A percentile compares a stretch with the other conserved stretches of the same genome.
Evolutionary conservation across 352 stramenopile species (phyloP).

Genomic region (Elongisporangium undulatum): DNA sequence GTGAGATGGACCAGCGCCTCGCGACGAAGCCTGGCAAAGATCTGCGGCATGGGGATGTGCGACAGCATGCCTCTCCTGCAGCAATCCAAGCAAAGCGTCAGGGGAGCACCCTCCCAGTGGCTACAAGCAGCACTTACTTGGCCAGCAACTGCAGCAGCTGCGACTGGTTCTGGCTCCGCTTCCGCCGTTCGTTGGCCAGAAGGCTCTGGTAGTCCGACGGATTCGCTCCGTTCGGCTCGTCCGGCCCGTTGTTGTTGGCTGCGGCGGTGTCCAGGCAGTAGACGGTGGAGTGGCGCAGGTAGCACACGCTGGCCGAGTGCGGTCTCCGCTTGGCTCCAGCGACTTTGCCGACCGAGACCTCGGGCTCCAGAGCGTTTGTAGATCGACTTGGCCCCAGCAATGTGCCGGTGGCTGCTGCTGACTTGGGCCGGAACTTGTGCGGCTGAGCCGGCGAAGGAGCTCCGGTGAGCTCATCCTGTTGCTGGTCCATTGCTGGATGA

Average conservation of each 20-base stretch:
- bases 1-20: constrained; percentile 53
- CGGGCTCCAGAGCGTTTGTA: constrained; percentile 4
- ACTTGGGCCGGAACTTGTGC: constrained; percentile 29
- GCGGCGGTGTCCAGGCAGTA: constrained; percentile 33
- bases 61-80: constrained; percentile 19
- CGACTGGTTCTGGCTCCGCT: constrained; percentile 20
- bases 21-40: constrained; percentile 47
- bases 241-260: not conserved
- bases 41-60: constrained; percentile 36
- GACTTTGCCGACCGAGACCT: constrained; percentile 22
- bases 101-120: too few relatives aligned
- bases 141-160: constrained; percentile 25
- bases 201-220: constrained; percentile 27
- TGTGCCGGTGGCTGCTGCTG: constrained; percentile 17
- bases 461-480: not conserved
- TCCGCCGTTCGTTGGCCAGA: constrained; percentile 30
- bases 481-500: not conserved
- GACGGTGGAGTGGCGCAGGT: constrained; percentile 46
- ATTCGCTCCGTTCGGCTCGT: not conserved
- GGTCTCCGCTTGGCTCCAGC: constrained; percentile 43
- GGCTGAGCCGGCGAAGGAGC: not conserved
- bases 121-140: constrained; percentile 12
- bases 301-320: constrained; percentile 49
- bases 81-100: not conserved
- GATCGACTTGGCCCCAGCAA: constrained; percentile 12